A percentile compares a stretch with the other conserved stretches of the same genome.
These are phyloP conservation scores for Phaffomyces antillensis DNA, from an alignment of 805 yeast genomes.

Conservation along the genomic window DNA sequence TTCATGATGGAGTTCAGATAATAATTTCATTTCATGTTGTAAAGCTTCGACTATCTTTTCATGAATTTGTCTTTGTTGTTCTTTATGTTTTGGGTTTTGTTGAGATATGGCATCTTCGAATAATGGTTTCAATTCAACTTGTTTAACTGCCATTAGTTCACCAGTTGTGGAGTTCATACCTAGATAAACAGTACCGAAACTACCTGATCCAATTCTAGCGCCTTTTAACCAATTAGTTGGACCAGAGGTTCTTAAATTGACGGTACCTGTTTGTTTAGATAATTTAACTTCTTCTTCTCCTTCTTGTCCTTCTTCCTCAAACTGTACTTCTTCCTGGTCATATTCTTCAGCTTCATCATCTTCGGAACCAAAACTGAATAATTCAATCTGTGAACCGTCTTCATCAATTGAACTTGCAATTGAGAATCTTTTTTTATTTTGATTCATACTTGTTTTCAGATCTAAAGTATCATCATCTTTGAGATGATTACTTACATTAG, in stretches of 20 bases:
- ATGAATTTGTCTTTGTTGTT: constrained; percentile 27
- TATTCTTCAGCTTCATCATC: constrained; percentile 4
- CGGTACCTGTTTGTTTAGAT: constrained; percentile 6
- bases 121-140: constrained; percentile 60
- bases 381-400: constrained; percentile 22
- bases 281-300: neutral
- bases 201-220: constrained; percentile 88
- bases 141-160: constrained; percentile 95
- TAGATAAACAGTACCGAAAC: constrained; percentile 87
- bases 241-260: constrained; percentile 30
- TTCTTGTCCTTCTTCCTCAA: constrained; percentile 1
- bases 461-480: constrained; percentile 19
- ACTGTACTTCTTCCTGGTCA: too few relatives aligned
- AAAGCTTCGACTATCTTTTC: constrained; percentile 68
- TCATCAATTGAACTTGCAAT: constrained; percentile 18
- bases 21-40: constrained; percentile 70
- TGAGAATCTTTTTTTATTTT: constrained; percentile 20
- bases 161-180: constrained; percentile 93
- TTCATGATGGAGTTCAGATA: constrained; percentile 78
- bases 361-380: constrained; percentile 22
- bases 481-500: constrained; percentile 8
- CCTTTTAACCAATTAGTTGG: constrained; percentile 91
- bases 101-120: constrained; percentile 25
- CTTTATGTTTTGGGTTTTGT: constrained; percentile 25
- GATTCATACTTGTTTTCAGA: constrained; percentile 25